Evolutionary conservation across 345 rosid genomes (phyloP).

Genomic region (Iberis pinnata): DNA sequence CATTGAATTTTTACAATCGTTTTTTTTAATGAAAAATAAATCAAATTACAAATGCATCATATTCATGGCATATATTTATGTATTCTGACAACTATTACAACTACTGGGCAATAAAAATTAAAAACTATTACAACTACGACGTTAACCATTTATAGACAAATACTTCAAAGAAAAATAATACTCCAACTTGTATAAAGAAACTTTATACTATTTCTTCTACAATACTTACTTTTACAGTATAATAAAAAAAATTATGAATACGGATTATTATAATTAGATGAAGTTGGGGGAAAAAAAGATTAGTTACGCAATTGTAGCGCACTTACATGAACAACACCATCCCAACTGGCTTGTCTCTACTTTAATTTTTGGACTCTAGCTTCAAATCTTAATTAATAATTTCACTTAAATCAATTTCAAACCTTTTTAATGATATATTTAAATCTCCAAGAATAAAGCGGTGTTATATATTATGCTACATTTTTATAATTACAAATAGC

Average conservation of each 20-base stretch:
- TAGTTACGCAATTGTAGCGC: conserved; percentile 31
- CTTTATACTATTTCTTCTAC: not conserved
- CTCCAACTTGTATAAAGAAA: too few species aligned
- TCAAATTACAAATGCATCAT: not conserved
- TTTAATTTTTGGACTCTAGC: conserved; percentile 27
- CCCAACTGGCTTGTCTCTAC: conserved; percentile 30
- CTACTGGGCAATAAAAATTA: too few species aligned
- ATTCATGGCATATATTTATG: too few species aligned
- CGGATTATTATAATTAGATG: not conserved
- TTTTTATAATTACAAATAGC: not conserved
- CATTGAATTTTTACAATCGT: too few species aligned
- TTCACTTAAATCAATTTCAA: not conserved
- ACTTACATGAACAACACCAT: conserved; percentile 25
- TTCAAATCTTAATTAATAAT: conserved; percentile 1
- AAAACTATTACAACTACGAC: not conserved
- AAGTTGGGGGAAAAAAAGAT: conserved; percentile 18
- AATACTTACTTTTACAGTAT: not conserved
- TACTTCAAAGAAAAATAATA: not conserved
- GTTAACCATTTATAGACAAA: not conserved
- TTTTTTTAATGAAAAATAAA: too few species aligned
- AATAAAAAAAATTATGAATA: too few species aligned
- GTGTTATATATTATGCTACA: too few species aligned
- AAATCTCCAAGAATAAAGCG: not conserved
- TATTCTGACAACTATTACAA: too few species aligned
- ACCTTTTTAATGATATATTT: not conserved